Evolutionary conservation across 805 yeast species (phyloP).

Genomic region (Komagataella populi): DNA sequence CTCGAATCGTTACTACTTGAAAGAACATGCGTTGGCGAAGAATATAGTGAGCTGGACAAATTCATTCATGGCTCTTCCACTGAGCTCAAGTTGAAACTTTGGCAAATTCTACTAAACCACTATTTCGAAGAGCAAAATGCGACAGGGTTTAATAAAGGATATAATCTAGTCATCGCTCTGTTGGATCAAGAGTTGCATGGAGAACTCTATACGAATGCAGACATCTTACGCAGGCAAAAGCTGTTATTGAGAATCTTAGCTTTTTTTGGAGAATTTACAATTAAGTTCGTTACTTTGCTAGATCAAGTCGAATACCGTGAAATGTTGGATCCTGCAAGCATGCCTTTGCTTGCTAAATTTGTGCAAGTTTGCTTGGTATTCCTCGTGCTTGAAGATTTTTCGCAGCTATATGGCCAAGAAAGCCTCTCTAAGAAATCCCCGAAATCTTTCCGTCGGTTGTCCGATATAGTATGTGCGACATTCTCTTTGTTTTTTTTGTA

Average conservation of each 20-base stretch:
- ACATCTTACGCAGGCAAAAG: conserved; percentile 22
- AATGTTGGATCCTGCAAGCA: not conserved
- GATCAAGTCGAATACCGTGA: conserved; percentile 5
- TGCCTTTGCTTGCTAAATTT: conserved; percentile 8
- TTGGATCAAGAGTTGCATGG: conserved; percentile 24
- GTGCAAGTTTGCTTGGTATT: conserved; percentile 34
- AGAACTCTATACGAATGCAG: conserved; percentile 9
- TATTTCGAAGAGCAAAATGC: conserved; percentile 23
- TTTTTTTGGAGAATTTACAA: conserved; percentile 37
- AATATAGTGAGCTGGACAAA: conserved; percentile 31
- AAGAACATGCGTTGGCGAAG: not conserved
- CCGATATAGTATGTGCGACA: conserved; percentile 27
- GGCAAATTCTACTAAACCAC: conserved; percentile 57
- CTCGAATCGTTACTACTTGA: not conserved
- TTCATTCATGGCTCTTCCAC: conserved; percentile 55
- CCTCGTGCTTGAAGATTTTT: conserved; percentile 38
- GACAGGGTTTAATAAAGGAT: conserved; percentile 29
- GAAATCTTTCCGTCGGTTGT: conserved; percentile 28
- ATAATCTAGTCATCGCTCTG: conserved; percentile 34
- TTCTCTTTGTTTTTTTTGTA: conserved; percentile 25
- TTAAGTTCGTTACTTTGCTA: conserved; percentile 18
- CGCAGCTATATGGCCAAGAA: conserved; percentile 21
- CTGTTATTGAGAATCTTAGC: conserved; percentile 36
- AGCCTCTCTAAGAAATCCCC: conserved; percentile 27
- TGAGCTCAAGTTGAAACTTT: conserved; percentile 54